Evolutionary conservation across 2,329 filamentous ascomycete genomes (phyloP).

Genomic region (Calcarisporium arbuscula): DNA sequence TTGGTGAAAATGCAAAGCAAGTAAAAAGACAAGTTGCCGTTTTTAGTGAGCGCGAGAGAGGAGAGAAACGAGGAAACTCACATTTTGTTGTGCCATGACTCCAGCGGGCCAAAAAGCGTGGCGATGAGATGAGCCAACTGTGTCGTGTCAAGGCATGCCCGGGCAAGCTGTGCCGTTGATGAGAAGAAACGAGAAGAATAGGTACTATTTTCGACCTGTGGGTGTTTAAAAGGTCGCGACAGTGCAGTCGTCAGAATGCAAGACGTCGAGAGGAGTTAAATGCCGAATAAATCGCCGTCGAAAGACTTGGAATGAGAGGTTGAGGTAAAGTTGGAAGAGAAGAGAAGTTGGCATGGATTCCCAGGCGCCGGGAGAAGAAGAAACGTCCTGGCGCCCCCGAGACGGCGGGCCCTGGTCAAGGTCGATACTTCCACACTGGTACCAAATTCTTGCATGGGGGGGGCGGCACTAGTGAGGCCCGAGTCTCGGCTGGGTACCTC

Average conservation of each 20-base stretch:
- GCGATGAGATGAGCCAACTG: slow-evolving; percentile 24
- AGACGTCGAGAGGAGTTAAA: background rate
- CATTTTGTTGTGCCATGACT: slow-evolving; percentile 34
- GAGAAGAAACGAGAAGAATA: slow-evolving; percentile 13
- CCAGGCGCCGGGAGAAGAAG: slow-evolving; percentile 30
- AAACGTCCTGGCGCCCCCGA: slow-evolving; percentile 31
- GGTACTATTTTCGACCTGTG: slow-evolving; percentile 10
- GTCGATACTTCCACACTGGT: slow-evolving; percentile 25
- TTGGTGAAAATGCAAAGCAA: slow-evolving; percentile 4
- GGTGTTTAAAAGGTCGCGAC: too few relatives aligned
- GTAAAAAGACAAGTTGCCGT: slow-evolving; percentile 7
- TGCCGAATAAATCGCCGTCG: slow-evolving; percentile 18
- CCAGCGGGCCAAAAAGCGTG: slow-evolving; percentile 20
- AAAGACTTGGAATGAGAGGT: slow-evolving; percentile 15
- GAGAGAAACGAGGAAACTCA: slow-evolving; percentile 17
- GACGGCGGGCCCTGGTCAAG: slow-evolving; percentile 29
- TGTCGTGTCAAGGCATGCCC: slow-evolving; percentile 22
- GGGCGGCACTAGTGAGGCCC: slow-evolving; percentile 25
- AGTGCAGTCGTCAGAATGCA: slow-evolving; percentile 2
- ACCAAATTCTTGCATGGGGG: slow-evolving; percentile 29
- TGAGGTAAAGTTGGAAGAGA: slow-evolving; percentile 26
- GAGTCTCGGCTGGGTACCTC: slow-evolving; percentile 19
- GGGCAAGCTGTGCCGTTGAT: slow-evolving; percentile 6
- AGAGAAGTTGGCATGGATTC: slow-evolving; percentile 22
- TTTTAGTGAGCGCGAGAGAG: too few relatives aligned